Base-by-base conservation (phyloP, 306 rosid genomes). In the Prunus armeniaca region DNA sequence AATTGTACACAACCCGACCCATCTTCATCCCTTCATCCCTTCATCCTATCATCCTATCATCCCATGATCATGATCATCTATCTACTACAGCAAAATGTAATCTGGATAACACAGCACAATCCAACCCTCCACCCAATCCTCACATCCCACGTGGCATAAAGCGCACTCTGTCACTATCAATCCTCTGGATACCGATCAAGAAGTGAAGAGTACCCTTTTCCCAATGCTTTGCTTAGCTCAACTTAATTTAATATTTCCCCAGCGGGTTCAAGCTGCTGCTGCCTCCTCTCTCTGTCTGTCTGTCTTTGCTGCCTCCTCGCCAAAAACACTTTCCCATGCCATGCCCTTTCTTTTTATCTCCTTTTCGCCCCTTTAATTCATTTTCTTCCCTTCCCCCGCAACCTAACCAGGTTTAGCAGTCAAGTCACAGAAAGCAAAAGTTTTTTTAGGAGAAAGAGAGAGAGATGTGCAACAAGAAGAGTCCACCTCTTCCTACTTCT, bases 61-160 rank as follows among this genome's bases (percentile, higher is more conserved):
- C 43, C 5, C 0, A 6, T 38, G 2, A 38, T 38, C 43, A 38
- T 38, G 43, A 38, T 38, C 43, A 9, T 38, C 43, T 38, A 38
- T 38, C 89, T 58, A 55, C 82, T 20, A 70, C 63, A 67, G 58
- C 80, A 12, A 67, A 87, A 76, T 79, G 96, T 86, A 85, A 92
- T 95, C 97, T 72, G 80, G 98, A 95, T 95, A 90, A 85, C 90
- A 84, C 45, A 47, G 17, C 78, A 74, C 78, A 94, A 94, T 94
- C 97, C 89, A 79, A 74, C 0, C 0, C 9, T 7, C 2, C 7
- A 0, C 0, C 97, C 88, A 95, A 89, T 92, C 52, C 0, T 0
- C 0, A 0, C 0, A 0, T 1, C 0, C 78, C 98, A 88, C 96
- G 88, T 88, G 93, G 82, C 71, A 32, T 3, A 14, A 65, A 6